These are phyloP conservation scores for Venustampulla echinocandica DNA, from an alignment of 495 filamentous ascomycete genomes.

Conservation along the genomic window DNA sequence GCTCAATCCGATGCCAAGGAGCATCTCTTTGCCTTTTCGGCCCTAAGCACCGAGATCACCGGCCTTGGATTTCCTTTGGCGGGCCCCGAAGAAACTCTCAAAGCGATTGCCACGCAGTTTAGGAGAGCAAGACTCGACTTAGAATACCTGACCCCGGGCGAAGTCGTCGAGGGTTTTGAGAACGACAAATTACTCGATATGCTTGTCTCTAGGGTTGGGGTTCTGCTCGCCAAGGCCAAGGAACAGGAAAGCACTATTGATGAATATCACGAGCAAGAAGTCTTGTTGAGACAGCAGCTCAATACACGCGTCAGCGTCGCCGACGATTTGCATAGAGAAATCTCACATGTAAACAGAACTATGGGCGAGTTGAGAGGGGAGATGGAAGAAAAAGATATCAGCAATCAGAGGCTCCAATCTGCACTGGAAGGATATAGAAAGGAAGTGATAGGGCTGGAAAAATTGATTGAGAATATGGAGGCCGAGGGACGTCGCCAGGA, in stretches of 20 bases:
- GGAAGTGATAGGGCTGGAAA: conserved; percentile 56
- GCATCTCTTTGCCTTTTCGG: conserved; percentile 29
- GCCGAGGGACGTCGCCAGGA: conserved; percentile 35
- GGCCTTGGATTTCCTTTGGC: conserved; percentile 45
- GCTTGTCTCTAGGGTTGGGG: conserved; percentile 33
- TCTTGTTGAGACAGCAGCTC: conserved; percentile 39
- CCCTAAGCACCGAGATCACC: conserved; percentile 34
- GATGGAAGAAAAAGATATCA: conserved; percentile 47
- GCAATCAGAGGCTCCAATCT: conserved; percentile 49
- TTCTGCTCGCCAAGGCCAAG: conserved; percentile 35
- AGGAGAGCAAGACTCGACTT: conserved; percentile 59
- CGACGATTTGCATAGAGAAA: conserved; percentile 33
- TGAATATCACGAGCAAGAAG: conserved; percentile 42
- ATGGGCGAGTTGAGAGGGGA: conserved; percentile 42
- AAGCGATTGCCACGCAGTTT: conserved; percentile 43
- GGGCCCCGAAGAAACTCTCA: conserved; percentile 40
- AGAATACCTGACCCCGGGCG: conserved; percentile 58
- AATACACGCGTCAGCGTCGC: conserved; percentile 33
- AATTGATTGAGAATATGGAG: conserved; percentile 51
- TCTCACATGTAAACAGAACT: conserved; percentile 36
- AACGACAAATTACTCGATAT: conserved; percentile 35
- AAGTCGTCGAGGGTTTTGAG: conserved; percentile 35
- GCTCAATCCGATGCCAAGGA: conserved; percentile 29
- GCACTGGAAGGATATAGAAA: conserved; percentile 55
- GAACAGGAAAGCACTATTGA: conserved; percentile 48